Base-by-base conservation (phyloP, 2,329 filamentous ascomycete species). In the Chaetomium sp. region DNA sequence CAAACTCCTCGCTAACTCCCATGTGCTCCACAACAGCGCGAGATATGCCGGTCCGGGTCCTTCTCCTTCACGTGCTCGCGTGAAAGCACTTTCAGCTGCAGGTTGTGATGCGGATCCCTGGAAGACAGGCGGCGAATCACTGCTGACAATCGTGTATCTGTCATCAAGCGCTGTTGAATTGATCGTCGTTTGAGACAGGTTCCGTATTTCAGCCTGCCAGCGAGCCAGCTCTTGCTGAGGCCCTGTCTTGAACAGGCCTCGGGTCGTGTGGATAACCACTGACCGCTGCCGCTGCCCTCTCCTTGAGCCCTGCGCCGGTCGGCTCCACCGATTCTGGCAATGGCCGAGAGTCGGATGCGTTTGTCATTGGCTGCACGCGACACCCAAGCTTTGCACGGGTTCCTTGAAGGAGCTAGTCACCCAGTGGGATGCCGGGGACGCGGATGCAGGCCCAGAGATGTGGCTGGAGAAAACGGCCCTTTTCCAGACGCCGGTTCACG, bases 401-500 rank as follows among this genome's bases (percentile, higher is more conserved):
- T n/a, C 27, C 38, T 49, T 49, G 8, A 5, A 16, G n/a, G 3
- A 16, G 42, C 47, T 51, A 53, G 16, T 47, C 57, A 45, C 38
- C 63, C 38, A 42, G 38, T 42, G 38, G 38, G 38, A 42, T 42
- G 38, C 38, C 38, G 38, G 38, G 38, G 38, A 61, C 21, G 21
- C n/a, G 29, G 50, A 55, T 62, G 57, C 61, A 61, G 31, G 60
- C 58, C 63, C 64, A 66, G 64, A 66, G 64, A 65, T 71, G 69
- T 70, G 69, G 68, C 69, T 70, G 65, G 66, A 63, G 61, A 29
- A 68, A 71, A 70, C 67, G 67, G 67, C 65, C 68, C 69, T 69
- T 69, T 66, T 69, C 62, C 60, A 31, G 50, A 58, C 56, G 66
- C 64, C 63, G 50, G 45, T 29, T 51, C 53, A 51, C 62, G 68